A percentile compares a stretch with the other conserved stretches of the same genome.
These are phyloP conservation scores for Lactifluus volemus DNA, from an alignment of 768 basidiomycete genomes.

Conservation along the genomic window DNA sequence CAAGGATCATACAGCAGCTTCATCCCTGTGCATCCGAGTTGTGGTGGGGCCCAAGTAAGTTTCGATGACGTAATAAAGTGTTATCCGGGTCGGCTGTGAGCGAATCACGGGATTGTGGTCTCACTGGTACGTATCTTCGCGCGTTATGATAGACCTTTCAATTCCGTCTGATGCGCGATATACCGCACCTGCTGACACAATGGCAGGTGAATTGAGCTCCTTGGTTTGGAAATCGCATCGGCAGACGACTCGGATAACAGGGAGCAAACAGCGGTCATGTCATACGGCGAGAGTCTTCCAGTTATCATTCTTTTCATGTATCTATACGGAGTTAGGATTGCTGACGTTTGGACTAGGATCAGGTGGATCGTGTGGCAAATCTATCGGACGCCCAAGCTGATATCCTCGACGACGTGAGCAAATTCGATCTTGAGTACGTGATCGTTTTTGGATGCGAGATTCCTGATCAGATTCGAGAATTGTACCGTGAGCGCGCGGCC, in stretches of 20 bases:
- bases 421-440: not conserved
- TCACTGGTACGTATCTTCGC: conserved; percentile 8
- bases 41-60: no score
- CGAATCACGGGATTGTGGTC: not conserved
- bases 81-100: no score
- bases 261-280: conserved; percentile 4
- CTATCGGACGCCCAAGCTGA: conserved; percentile 16
- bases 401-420: conserved; percentile 13
- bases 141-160: not conserved
- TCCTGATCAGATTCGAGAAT: conserved; percentile 53
- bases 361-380: conserved; percentile 22
- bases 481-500: conserved; percentile 55
- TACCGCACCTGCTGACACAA: conserved; percentile 1
- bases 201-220: not conserved
- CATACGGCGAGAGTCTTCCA: conserved; percentile 21
- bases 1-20: no score
- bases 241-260: not conserved
- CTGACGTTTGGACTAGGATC: conserved; percentile 11
- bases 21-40: no score
- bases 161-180: not conserved
- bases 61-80: not conserved
- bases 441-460: not conserved
- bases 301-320: not conserved
- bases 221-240: conserved; percentile 1
- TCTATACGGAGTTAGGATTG: not conserved